These are phyloP conservation scores for Sclerotinia glacialis DNA, from an alignment of 2,329 filamentous ascomycete species.

Conservation along the genomic window DNA sequence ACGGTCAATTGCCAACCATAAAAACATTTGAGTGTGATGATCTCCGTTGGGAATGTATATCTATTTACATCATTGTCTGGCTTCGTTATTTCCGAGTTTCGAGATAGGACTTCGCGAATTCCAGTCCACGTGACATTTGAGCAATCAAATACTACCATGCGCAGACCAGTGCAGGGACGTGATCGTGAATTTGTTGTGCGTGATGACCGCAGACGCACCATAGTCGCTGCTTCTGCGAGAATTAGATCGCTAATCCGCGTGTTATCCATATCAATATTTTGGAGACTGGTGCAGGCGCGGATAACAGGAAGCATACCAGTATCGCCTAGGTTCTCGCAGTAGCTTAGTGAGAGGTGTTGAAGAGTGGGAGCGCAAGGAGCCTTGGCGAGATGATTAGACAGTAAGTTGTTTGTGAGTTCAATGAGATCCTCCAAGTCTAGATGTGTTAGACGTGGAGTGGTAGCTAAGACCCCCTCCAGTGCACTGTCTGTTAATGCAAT, in stretches of 20 bases:
- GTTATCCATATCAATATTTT: slow-evolving; percentile 84
- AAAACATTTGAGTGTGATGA: slow-evolving; percentile 88
- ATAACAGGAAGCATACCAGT: slow-evolving; percentile 79
- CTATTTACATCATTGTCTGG: slow-evolving; percentile 37
- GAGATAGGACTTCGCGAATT: slow-evolving; percentile 78
- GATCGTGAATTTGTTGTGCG: slow-evolving; percentile 34
- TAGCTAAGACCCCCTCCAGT: slow-evolving; percentile 69
- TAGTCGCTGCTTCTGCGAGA: slow-evolving; percentile 78
- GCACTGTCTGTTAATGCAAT: slow-evolving; percentile 69
- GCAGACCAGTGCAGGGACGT: slow-evolving; percentile 53
- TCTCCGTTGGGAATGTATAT: slow-evolving; percentile 63
- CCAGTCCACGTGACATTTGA: slow-evolving; percentile 90
- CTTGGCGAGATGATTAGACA: slow-evolving; percentile 70
- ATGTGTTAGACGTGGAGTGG: slow-evolving; percentile 74
- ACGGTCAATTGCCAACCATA: slow-evolving; percentile 95
- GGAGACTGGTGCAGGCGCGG: slow-evolving; percentile 67
- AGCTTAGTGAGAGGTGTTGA: slow-evolving; percentile 81
- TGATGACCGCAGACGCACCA: slow-evolving; percentile 63
- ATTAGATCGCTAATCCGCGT: slow-evolving; percentile 85
- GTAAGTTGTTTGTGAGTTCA: slow-evolving; percentile 69
- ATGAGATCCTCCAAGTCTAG: slow-evolving; percentile 86
- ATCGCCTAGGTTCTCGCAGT: slow-evolving; percentile 84
- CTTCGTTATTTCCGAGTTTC: slow-evolving; percentile 72
- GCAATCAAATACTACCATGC: slow-evolving; percentile 86
- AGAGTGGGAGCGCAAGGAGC: slow-evolving; percentile 70